Evolutionary conservation across 495 filamentous ascomycete species (phyloP).

Genomic region (Cercophora scortea): DNA sequence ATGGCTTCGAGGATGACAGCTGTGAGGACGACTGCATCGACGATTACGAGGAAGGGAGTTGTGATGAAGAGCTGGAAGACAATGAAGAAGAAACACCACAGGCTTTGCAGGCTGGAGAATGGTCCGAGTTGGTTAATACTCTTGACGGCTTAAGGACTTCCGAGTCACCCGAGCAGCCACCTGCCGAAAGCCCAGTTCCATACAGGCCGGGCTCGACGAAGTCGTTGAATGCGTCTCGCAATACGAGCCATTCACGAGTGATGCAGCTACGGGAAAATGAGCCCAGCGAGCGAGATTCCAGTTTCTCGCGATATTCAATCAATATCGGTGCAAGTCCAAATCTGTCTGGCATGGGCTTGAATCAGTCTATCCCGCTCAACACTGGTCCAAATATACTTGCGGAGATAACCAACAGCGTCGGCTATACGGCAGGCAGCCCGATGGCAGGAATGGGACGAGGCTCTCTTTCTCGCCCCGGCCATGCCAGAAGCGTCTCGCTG

Average conservation of each 20-base stretch:
- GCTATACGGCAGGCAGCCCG: neutral
- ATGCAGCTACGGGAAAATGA: slow-evolving; percentile 1
- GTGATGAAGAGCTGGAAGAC: neutral
- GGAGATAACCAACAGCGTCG: neutral
- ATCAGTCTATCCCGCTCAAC: neutral
- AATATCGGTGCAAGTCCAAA: slow-evolving; percentile 9
- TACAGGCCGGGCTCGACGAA: slow-evolving; percentile 18
- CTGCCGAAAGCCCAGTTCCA: slow-evolving; percentile 1
- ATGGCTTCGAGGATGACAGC: neutral
- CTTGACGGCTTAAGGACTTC: slow-evolving; percentile 4
- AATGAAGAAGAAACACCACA: neutral
- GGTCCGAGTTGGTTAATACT: slow-evolving; percentile 6
- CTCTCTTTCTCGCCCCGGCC: too few species aligned
- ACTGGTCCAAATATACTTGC: neutral
- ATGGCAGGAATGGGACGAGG: neutral
- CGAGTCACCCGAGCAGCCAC: slow-evolving; percentile 5
- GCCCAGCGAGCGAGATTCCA: slow-evolving; percentile 2
- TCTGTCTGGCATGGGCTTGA: neutral
- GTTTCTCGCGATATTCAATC: slow-evolving; percentile 5
- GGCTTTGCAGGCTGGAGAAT: neutral
- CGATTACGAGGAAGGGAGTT: neutral
- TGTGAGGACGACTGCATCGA: neutral
- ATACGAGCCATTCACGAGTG: slow-evolving; percentile 2
- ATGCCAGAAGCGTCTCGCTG: too few species aligned
- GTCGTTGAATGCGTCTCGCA: slow-evolving; percentile 14